Evolutionary conservation across 306 rosid species (phyloP).

Genomic region (Sicyos edulis): DNA sequence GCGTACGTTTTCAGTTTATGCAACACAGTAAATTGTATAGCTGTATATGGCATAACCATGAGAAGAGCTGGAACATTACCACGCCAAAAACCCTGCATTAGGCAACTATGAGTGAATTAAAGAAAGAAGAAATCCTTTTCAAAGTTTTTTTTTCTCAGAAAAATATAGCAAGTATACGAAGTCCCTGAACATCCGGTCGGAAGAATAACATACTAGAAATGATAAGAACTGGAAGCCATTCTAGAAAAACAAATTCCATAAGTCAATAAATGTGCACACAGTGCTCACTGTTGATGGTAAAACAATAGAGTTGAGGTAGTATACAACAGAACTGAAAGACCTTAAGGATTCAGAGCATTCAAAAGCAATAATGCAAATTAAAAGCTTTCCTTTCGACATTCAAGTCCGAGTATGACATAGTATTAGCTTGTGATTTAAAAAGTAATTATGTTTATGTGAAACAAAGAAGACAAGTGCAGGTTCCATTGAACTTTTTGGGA

Average conservation of each 20-base stretch:
- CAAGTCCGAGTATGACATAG: not conserved
- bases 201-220: not conserved
- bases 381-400: not conserved
- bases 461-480: not conserved
- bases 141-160: not conserved
- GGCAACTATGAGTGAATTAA: constrained; percentile 1
- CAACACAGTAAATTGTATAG: constrained; percentile 82
- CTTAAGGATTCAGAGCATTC: not conserved
- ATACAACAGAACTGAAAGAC: constrained; percentile 4
- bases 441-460: not conserved
- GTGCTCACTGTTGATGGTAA: not conserved
- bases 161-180: not conserved
- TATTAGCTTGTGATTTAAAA: not conserved
- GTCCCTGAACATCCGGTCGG: not conserved
- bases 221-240: not conserved
- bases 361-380: not conserved
- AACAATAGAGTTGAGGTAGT: not conserved
- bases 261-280: not conserved
- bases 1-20: constrained; percentile 78
- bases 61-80: constrained; percentile 96
- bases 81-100: constrained; percentile 87
- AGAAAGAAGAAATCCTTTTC: not conserved
- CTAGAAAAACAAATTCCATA: not conserved
- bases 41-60: constrained; percentile 97
- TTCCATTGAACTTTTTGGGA: not conserved